Evolutionary conservation across 169 alveolate genomes (phyloP), one percentile per base, ranked within the genome.

Genomic region (Theileria annulata): DNA sequence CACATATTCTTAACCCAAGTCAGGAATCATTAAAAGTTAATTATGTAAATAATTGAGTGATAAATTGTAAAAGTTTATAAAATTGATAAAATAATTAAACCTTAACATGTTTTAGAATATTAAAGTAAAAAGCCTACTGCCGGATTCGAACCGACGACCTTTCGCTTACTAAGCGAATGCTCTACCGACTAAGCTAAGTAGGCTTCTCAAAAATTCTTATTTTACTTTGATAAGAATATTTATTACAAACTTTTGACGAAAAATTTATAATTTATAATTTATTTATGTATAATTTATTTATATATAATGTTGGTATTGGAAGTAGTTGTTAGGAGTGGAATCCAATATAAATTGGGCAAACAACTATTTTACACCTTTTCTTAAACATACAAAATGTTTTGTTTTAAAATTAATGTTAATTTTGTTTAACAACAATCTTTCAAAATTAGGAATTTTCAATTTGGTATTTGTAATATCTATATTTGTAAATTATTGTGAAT

Each of bases 71-170:
- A 56, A 56, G 8, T 56, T 3, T 23, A 5, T 56, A 56, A 56
- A 23, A 56, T 56, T 5, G 66, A 8, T 23, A 56, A 56, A 56
- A 4, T 23, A 56, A 23, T 56, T 27, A 23, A 56, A 56, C 31
- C 8, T 35, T 35, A 5, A 35, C 47, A 35, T 3, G 3, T 5
- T 35, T 35, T 5, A 35, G 13, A 5, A 3, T 5, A 35, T 3
- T 35, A 35, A 35, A 35, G 47, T 35, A 35, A 68, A 54, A 75
- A 88, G 94, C 94, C 94, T 87, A 86, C 94, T 72, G 92, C 93
- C 92, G 94, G 94, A 87, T 87, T 90, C 94, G 94, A 90, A 90
- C 94, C 94, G 90, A 87, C 92, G 94, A 90, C 94, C 94, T 90
- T 88, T 88, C 94, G 94, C 94, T 90, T 90, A 90, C 94, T 90